Evolutionary conservation across 768 basidiomycete genomes (phyloP), one percentile per base, ranked within the genome.

Genomic region (Infundibulicybe gibba): DNA sequence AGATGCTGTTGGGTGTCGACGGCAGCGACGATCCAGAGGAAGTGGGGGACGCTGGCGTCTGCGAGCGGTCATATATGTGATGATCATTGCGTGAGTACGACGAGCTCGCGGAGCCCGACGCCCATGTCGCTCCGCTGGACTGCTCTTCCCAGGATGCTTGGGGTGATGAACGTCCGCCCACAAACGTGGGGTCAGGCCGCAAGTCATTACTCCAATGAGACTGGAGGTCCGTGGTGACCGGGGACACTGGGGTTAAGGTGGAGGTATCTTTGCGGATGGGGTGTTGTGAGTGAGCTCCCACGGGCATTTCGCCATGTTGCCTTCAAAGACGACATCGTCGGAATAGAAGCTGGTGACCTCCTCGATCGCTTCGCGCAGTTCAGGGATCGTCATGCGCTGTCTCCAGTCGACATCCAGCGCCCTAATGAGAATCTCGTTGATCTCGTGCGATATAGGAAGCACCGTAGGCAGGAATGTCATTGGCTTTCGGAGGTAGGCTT

Each of bases 401-500:
- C 59, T 65, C 68, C 87, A 90, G 62, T 91, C 80, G 47, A 89
- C 67, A 21, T 81, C 74, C 47, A 94, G 79, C 66, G 90, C 80
- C 47, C 80, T 80, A 41, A 82, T 76, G 35, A 94, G 78, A 43
- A 94, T 74, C 32, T 75, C 72, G 69, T 93, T 90, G 43, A 86
- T 72, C 55, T 85, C 79, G 4, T 67, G 58, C 5, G 90, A 92
- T 51, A 94, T 83, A 11, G 91, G 91, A 21, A 93, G 81, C 56
- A 90, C 87, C 42, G 80, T 80, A 19, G 84, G 85, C n/a, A 98
- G 80, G 72, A 95, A 95, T 51, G 80, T 76, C 14, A 61, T 51
- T 30, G 89, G 88, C 54, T 90, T 80, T 53, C 79, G 81, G 47
- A 90, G 75, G 64, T 90, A 99, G 1, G 87, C 87, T 55, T 86